Evolutionary conservation across 257 asterid genomes (phyloP).

Genomic region (Jacaranda mimosifolia): DNA sequence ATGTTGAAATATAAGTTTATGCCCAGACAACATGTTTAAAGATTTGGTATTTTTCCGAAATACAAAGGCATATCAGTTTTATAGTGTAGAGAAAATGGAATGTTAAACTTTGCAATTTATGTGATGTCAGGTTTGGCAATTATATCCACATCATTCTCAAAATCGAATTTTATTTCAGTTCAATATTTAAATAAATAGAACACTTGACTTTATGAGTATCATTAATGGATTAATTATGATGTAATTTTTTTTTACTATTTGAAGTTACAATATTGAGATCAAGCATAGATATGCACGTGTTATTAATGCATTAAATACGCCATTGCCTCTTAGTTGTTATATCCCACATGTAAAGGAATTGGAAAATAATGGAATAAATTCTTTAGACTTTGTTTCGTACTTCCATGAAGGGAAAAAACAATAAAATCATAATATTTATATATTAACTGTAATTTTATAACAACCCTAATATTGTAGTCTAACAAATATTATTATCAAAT

Average conservation of each 20-base stretch:
- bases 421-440: neutral
- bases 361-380: neutral
- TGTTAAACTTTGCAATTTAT: neutral
- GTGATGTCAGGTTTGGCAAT: neutral
- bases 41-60: neutral
- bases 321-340: neutral
- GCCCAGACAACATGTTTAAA: neutral
- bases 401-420: neutral
- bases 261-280: neutral
- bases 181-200: neutral
- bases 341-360: conserved; percentile 5
- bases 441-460: neutral
- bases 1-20: neutral
- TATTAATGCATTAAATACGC: too few relatives aligned
- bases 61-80: neutral
- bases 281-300: neutral
- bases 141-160: neutral
- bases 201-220: neutral
- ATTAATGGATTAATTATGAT: neutral
- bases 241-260: neutral
- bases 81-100: neutral
- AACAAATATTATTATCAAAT: too few relatives aligned
- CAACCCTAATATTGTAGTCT: too few relatives aligned
- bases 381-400: neutral
- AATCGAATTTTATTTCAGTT: neutral